These are phyloP conservation scores for Entomortierella lignicola DNA, from an alignment of 192 early-diverging fungal species.

Conservation along the genomic window DNA sequence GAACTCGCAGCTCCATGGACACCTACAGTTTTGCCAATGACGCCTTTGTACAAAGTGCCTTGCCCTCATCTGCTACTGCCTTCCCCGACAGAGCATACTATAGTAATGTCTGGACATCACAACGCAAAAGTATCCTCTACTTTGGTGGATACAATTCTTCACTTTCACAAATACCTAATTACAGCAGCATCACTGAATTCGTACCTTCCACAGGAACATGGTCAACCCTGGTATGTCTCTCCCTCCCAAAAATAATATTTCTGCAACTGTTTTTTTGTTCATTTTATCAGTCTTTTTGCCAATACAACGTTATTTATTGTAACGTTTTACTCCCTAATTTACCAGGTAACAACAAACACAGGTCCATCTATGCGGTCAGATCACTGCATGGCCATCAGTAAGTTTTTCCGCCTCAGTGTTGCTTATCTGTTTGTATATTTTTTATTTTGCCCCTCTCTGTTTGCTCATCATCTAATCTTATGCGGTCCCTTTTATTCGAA, in stretches of 20 bases:
- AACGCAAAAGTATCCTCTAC: slow-evolving; percentile 30
- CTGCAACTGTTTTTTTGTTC: background rate
- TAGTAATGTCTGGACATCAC: slow-evolving; percentile 11
- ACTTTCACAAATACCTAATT: background rate
- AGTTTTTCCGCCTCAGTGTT: background rate
- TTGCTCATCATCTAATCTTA: too few relatives aligned
- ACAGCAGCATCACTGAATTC: slow-evolving; percentile 27
- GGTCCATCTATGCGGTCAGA: slow-evolving; percentile 34
- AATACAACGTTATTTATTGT: too few relatives aligned
- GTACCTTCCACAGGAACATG: slow-evolving; percentile 15
- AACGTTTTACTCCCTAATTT: background rate
- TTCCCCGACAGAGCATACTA: slow-evolving; percentile 27
- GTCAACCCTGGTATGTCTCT: slow-evolving; percentile 18
- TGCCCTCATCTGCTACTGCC: background rate
- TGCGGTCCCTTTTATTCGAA: too few relatives aligned
- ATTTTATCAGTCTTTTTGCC: background rate
- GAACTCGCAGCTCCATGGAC: slow-evolving; percentile 9
- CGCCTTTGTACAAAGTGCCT: background rate
- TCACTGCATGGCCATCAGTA: slow-evolving; percentile 42
- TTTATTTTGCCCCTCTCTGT: too few relatives aligned
- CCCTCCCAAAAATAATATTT: background rate
- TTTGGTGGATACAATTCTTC: slow-evolving; percentile 39
- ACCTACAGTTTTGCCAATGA: slow-evolving; percentile 20
- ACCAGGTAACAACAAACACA: slow-evolving; percentile 11
- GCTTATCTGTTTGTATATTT: too few relatives aligned